These are phyloP conservation scores for Rhododendron kiyosumense DNA, from an alignment of 148 eudicot species.

Conservation along the genomic window DNA sequence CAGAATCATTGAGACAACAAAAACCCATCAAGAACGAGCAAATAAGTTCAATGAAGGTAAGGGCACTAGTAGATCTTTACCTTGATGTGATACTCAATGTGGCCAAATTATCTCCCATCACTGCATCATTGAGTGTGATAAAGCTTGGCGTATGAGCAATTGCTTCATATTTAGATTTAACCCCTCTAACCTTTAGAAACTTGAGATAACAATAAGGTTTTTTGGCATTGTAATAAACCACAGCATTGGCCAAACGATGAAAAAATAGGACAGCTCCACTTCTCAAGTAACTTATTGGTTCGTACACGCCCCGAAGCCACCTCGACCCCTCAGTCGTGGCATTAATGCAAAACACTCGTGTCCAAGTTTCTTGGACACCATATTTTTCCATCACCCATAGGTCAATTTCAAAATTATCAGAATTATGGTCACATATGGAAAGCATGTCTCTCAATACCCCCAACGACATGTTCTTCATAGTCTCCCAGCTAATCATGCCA, in stretches of 20 bases:
- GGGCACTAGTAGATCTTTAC: neutral
- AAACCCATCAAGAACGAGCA: neutral
- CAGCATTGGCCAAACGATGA: neutral
- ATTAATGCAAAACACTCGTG: conserved; percentile 3
- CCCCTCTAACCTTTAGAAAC: neutral
- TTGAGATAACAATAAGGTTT: neutral
- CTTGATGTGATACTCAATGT: neutral
- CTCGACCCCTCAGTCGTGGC: neutral
- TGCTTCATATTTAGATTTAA: neutral
- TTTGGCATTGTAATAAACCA: neutral
- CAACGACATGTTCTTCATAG: neutral
- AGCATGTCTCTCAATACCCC: conserved; percentile 14
- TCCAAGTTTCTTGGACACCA: conserved; percentile 12
- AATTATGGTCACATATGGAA: conserved; percentile 9
- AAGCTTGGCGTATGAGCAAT: neutral
- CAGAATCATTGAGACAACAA: no score
- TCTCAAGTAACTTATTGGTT: neutral
- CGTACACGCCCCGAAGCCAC: neutral
- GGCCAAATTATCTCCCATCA: neutral
- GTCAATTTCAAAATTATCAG: neutral
- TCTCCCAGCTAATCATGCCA: neutral
- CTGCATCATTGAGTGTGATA: neutral
- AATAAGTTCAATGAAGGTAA: neutral
- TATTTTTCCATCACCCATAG: neutral
- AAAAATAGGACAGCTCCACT: conserved; percentile 15